These are phyloP conservation scores for Cairneyella variabilis DNA, from an alignment of 495 filamentous ascomycete genomes.

Conservation along the genomic window DNA sequence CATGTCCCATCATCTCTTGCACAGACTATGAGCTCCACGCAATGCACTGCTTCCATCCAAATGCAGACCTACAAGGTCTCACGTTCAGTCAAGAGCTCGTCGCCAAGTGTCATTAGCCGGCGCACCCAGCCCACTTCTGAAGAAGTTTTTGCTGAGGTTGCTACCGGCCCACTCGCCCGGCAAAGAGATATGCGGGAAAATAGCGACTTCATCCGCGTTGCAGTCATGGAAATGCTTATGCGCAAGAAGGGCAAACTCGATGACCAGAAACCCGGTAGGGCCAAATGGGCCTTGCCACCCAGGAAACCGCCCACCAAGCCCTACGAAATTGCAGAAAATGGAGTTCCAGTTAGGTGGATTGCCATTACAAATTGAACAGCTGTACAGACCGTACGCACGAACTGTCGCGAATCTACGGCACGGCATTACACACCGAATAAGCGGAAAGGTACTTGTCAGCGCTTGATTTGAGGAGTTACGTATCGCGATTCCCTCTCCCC, in stretches of 20 bases:
- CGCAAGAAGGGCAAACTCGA: conserved; percentile 85
- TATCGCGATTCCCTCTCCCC: not conserved
- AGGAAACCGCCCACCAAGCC: conserved; percentile 55
- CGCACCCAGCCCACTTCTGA: conserved; percentile 23
- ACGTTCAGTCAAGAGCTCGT: conserved; percentile 37
- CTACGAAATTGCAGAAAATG: conserved; percentile 47
- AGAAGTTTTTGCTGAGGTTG: conserved; percentile 19
- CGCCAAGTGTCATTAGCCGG: conserved; percentile 26
- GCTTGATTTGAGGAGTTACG: not conserved
- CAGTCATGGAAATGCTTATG: conserved; percentile 98
- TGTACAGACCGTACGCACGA: too few species aligned
- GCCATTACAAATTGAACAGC: conserved; percentile 17
- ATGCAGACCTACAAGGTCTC: conserved; percentile 77
- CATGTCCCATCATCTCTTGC: conserved; percentile 38
- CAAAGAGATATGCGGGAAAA: conserved; percentile 93
- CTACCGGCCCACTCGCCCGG: conserved; percentile 48
- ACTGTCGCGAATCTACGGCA: not conserved
- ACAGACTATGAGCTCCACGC: conserved; percentile 28
- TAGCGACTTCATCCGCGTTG: conserved; percentile 86
- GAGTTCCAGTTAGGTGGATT: conserved; percentile 50
- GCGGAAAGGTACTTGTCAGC: too few species aligned
- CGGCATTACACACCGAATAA: not conserved
- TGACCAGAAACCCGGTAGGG: conserved; percentile 75
- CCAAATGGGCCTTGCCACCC: conserved; percentile 83
- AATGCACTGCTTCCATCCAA: conserved; percentile 75